These are phyloP conservation scores for Pseudocercospora fuligena DNA, from an alignment of 2,329 filamentous ascomycete species.

Conservation along the genomic window DNA sequence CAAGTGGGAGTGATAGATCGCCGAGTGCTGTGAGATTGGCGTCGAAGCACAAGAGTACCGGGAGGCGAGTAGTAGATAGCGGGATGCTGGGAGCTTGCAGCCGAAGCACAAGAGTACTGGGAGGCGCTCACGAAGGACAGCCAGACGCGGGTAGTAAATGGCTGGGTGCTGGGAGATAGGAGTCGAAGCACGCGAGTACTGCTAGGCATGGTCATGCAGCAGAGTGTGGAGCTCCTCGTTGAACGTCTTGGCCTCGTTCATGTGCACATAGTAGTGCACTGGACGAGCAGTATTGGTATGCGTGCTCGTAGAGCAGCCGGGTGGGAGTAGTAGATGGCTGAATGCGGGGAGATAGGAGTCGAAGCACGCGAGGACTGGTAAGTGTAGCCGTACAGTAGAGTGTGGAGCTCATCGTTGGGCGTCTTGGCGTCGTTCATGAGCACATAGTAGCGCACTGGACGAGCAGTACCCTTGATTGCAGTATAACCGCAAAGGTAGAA, in stretches of 20 bases:
- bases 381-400: constrained; percentile 91
- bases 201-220: constrained; percentile 94
- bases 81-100: too few species aligned
- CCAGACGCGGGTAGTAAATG: too few species aligned
- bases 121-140: too few species aligned
- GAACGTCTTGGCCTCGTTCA: constrained; percentile 74
- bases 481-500: constrained; percentile 75
- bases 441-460: constrained; percentile 84
- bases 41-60: too few species aligned
- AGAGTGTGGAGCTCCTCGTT: constrained; percentile 78
- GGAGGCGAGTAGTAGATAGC: too few species aligned
- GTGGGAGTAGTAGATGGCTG: constrained; percentile 95
- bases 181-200: constrained; percentile 89
- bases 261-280: constrained; percentile 80
- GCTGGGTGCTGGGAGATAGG: constrained; percentile 87
- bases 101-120: too few species aligned
- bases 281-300: constrained; percentile 89
- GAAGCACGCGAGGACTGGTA: constrained; percentile 93
- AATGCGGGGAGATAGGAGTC: constrained; percentile 85
- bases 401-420: constrained; percentile 71
- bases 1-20: constrained; percentile 86
- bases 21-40: too few species aligned
- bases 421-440: constrained; percentile 79
- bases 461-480: constrained; percentile 91
- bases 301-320: constrained; percentile 80